Base-by-base conservation (phyloP, 2,329 filamentous ascomycete genomes). In the Xylaria sp. region DNA sequence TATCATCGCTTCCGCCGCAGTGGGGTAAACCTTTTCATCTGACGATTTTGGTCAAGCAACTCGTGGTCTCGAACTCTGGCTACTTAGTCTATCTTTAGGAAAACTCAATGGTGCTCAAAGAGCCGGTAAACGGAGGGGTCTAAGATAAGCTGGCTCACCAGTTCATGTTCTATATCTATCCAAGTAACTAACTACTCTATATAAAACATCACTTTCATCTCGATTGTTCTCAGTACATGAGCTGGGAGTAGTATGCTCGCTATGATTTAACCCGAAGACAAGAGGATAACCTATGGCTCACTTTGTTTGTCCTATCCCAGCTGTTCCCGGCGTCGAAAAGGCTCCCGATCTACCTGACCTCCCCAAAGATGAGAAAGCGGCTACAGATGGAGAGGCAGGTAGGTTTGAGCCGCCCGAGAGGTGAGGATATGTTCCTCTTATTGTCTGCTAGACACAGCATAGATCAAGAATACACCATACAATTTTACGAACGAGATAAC, bases 111-210 rank as follows among this genome's bases (percentile, higher is more conserved):
- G 40, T 40, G 7, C 33, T 17, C 20, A 57, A 13, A 20, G 33
- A 42, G 54, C 65, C 65, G 64, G 48, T 67, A 11, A 51, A 48
- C 59, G 65, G 65, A 67, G 65, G n/a, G 65, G n/a, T 17, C 20
- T 6, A 15, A 36, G 28, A 2, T 15, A 53, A 33, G 23, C 23
- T 23, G 23, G 23, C 23, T 23, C 2, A 2, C 2, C 23, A 23
- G 23, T 23, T 23, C 23, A 23, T 23, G 2, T 23, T 23, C 23
- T 23, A 23, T 23, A 23, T 23, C 23, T 23, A 23, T 28, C 28
- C 28, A 28, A 28, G 28, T 28, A 28, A 4, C 2, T 28, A 28
- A 4, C 2, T 13, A 49, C 23, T 13, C 46, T 49, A 49, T 49
- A 49, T 49, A 28, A 23, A 49, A 53, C 15, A 53, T 11, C 13